phyloP scores from a whole-genome alignment of 2,329 filamentous ascomycete genomes.

The Stachybotrys chartarum region DNA sequence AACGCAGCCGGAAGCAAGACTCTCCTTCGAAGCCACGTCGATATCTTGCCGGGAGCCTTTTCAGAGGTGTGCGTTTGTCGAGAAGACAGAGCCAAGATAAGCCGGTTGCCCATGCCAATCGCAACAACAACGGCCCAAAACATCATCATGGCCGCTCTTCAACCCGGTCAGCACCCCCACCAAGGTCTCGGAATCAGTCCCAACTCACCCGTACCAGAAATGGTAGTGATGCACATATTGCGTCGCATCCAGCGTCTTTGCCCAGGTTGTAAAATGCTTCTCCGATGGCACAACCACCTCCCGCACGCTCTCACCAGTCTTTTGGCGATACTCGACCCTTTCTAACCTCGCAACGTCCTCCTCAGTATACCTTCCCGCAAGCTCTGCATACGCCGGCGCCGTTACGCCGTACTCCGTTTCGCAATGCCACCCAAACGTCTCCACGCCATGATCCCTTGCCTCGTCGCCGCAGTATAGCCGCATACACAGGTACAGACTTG shows the following conservation, averaged over 20 bases:
- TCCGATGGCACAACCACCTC: slow-evolving; percentile 27
- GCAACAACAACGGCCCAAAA: slow-evolving; percentile 34
- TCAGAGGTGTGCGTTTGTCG: neutral
- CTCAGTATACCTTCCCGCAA: slow-evolving; percentile 26
- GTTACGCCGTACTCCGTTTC: slow-evolving; percentile 8
- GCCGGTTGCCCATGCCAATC: slow-evolving; percentile 26
- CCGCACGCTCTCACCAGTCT: slow-evolving; percentile 10
- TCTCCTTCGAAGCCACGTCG: slow-evolving; percentile 22
- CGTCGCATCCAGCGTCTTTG: slow-evolving; percentile 29
- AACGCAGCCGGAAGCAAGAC: slow-evolving; percentile 34
- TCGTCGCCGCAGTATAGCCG: slow-evolving; percentile 23
- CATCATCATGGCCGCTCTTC: slow-evolving; percentile 24
- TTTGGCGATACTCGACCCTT: slow-evolving; percentile 18
- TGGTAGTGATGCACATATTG: slow-evolving; percentile 27
- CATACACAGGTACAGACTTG: slow-evolving; percentile 30
- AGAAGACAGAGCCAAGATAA: slow-evolving; percentile 8
- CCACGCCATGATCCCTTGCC: slow-evolving; percentile 14
- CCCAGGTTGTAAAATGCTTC: slow-evolving; percentile 24
- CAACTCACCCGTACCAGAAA: slow-evolving; percentile 26
- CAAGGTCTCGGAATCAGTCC: neutral
- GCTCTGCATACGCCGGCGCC: slow-evolving; percentile 24
- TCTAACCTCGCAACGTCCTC: slow-evolving; percentile 22
- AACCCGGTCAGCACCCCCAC: neutral
- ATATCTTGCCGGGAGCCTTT: neutral
- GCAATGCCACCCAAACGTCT: slow-evolving; percentile 28